phyloP scores from a whole-genome alignment of 106 monocot species.

The Alisma plantagoaquatica region DNA sequence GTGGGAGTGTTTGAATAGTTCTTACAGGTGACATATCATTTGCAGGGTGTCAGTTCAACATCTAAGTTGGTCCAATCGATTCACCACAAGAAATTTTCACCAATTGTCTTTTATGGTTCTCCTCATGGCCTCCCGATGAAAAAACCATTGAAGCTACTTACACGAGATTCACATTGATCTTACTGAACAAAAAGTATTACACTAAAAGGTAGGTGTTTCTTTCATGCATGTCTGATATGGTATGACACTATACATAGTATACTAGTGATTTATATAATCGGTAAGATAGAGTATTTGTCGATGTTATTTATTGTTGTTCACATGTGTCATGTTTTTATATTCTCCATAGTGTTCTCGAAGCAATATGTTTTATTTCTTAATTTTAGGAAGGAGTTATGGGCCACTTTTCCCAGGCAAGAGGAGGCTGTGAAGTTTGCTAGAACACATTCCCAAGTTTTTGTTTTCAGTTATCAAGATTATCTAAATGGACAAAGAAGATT shows the following conservation, averaged over 20 bases:
- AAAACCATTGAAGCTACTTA: constrained; percentile 49
- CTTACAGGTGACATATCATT: not conserved
- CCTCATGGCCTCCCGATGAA: constrained; percentile 80
- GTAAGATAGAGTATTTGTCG: not conserved
- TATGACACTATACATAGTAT: not conserved
- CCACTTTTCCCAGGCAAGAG: constrained; percentile 96
- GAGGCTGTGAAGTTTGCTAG: constrained; percentile 76
- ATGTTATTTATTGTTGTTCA: not conserved
- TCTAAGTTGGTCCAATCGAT: constrained; percentile 44
- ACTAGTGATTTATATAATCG: too few species aligned
- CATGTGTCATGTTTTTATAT: too few species aligned
- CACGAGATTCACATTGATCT: constrained; percentile 83
- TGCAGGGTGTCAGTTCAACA: constrained; percentile 39
- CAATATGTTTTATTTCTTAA: too few species aligned
- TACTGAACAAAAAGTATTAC: constrained; percentile 49
- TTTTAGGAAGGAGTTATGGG: constrained; percentile 64
- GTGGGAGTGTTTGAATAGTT: too few species aligned
- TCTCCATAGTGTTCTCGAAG: too few species aligned
- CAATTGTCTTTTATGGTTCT: constrained; percentile 92
- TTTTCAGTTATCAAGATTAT: constrained; percentile 97
- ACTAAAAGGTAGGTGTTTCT: constrained; percentile 40
- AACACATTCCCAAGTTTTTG: constrained; percentile 40
- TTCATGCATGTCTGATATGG: too few species aligned
- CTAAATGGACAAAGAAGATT: constrained; percentile 79
- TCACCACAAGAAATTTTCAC: constrained; percentile 53